These are phyloP conservation scores for Zalerion maritima DNA, from an alignment of 495 filamentous ascomycete species.

Conservation along the genomic window DNA sequence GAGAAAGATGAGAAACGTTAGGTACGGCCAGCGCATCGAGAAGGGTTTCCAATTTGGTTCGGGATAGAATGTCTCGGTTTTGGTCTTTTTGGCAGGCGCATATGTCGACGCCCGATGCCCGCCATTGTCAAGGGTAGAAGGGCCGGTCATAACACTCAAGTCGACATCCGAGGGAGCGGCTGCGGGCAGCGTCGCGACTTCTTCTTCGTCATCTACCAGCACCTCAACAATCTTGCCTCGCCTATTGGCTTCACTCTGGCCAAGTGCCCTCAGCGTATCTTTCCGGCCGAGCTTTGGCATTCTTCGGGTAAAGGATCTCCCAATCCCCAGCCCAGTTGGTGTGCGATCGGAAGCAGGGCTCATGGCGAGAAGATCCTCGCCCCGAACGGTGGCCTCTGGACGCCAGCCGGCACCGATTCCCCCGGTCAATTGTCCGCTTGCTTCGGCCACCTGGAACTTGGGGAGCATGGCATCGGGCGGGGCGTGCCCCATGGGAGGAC, in stretches of 20 bases:
- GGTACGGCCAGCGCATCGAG: conserved; percentile 52
- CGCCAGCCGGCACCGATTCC: conserved; percentile 31
- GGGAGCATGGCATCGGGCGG: conserved; percentile 25
- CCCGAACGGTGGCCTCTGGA: conserved; percentile 21
- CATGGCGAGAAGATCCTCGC: conserved; percentile 24
- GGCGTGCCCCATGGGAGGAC: conserved; percentile 17
- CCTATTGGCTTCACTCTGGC: conserved; percentile 36
- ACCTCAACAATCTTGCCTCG: conserved; percentile 36
- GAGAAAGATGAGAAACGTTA: conserved; percentile 37
- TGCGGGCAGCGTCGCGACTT: conserved; percentile 12
- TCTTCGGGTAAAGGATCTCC: conserved; percentile 19
- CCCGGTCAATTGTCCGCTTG: conserved; percentile 31
- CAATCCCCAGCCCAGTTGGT: conserved; percentile 6
- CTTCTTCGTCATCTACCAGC: conserved; percentile 25
- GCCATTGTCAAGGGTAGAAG: conserved; percentile 20
- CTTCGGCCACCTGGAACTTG: conserved; percentile 27
- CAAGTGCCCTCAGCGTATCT: conserved; percentile 25
- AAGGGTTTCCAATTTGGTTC: conserved; percentile 60
- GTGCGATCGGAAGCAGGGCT: conserved; percentile 18
- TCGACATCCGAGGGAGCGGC: conserved; percentile 19
- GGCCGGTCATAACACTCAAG: conserved; percentile 28
- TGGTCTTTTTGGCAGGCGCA: conserved; percentile 9
- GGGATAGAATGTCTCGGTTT: conserved; percentile 35
- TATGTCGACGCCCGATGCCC: no score
- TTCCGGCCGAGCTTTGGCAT: conserved; percentile 12